phyloP scores from a whole-genome alignment of 306 rosid species.

The Hippophae rhamnoides region DNA sequence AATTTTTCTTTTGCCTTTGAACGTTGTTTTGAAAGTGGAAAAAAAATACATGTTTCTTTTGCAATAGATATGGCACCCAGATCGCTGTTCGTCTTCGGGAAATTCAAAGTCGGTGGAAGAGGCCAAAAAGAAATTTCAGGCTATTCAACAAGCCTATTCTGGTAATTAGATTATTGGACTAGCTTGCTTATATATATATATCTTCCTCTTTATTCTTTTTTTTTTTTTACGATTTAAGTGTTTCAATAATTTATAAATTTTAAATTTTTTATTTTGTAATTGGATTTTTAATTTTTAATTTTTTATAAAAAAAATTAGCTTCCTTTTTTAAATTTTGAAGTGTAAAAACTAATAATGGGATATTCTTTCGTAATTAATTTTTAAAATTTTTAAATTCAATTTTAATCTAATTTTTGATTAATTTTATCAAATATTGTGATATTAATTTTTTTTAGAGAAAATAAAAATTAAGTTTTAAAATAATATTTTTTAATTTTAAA shows the following conservation, averaged over 20 bases:
- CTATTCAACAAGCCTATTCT: constrained; percentile 84
- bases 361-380: too few relatives aligned
- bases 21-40: not conserved
- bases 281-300: too few relatives aligned
- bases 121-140: constrained; percentile 83
- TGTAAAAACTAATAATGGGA: too few relatives aligned
- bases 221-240: not conserved
- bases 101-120: constrained; percentile 72
- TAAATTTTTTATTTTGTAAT: too few relatives aligned
- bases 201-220: not conserved
- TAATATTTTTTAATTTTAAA: too few relatives aligned
- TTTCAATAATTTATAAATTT: not conserved
- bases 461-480: too few relatives aligned
- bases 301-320: too few relatives aligned
- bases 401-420: too few relatives aligned
- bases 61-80: constrained; percentile 95
- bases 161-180: constrained; percentile 33
- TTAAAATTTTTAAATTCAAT: too few relatives aligned
- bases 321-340: too few relatives aligned
- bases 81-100: constrained; percentile 83
- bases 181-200: not conserved
- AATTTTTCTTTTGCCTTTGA: not conserved
- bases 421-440: too few relatives aligned
- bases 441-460: too few relatives aligned
- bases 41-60: constrained; percentile 18